Conservation (phyloP, 495 filamentous ascomycete species). For the Aspergillus ostianus region DNA sequence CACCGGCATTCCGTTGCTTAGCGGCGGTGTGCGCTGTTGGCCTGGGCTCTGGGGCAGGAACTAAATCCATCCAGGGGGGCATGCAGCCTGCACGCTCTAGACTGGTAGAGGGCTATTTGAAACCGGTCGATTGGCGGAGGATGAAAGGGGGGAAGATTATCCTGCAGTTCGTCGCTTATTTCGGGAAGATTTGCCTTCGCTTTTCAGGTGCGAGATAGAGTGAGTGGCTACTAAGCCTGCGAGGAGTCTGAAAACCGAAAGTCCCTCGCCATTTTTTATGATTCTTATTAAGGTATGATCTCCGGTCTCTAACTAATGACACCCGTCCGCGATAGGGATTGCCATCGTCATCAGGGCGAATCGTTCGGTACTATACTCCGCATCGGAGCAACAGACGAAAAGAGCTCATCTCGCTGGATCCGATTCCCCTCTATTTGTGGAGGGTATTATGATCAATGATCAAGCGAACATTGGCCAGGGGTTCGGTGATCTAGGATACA, state of each 20-base stretch:
- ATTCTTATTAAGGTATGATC: background rate
- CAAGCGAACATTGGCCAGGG: background rate
- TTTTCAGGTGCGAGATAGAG: constrained; percentile 4
- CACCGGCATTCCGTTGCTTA: constrained; percentile 37
- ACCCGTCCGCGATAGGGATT: background rate
- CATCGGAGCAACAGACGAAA: background rate
- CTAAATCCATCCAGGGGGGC: constrained; percentile 18
- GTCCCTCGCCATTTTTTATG: background rate
- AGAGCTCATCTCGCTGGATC: background rate
- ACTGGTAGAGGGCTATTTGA: constrained; percentile 14
- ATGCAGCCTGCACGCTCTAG: constrained; percentile 21
- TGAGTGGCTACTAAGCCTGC: background rate
- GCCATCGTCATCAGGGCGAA: too few species aligned
- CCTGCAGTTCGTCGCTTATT: constrained; percentile 14
- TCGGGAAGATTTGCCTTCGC: constrained; percentile 6
- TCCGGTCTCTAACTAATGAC: background rate
- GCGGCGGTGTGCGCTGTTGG: constrained; percentile 33
- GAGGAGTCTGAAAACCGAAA: too few species aligned
- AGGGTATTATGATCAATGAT: background rate
- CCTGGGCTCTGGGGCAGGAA: constrained; percentile 10
- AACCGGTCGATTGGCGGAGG: constrained; percentile 24
- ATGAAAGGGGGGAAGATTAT: constrained; percentile 8
- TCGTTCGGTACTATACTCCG: too few species aligned
- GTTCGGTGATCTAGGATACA: background rate
- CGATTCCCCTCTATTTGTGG: background rate